Base-by-base conservation (phyloP, 2,329 filamentous ascomycete species). In the Pleomassaria siparia region DNA sequence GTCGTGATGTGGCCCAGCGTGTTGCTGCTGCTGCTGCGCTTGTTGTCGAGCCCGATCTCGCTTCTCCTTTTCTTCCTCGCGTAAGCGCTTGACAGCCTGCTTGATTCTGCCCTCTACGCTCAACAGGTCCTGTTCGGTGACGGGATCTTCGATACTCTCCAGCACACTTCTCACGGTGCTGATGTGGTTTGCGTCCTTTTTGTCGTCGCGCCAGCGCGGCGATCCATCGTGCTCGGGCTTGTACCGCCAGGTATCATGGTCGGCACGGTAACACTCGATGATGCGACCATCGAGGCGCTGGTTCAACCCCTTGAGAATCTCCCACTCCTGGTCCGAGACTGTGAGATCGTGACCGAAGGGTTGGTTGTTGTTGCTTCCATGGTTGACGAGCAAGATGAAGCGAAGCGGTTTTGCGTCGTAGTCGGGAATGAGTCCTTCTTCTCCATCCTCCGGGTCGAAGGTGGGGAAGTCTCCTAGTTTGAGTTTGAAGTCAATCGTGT, bases 401-500 rank as follows among this genome's bases (percentile, higher is more conserved):
- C 54, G 50, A n/a, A 76, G 74, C 0, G 92, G 92, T 24, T 88
- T 77, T 46, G 84, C 82, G 55, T 95, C 87, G 74, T 91, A 97
- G 72, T 97, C 91, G 40, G 80, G 66, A 58, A 78, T 80, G 28
- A 81, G 71, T 15, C 85, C 86, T 15, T 88, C 86, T 26, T 83
- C 81, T 37, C 82, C 81, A 59, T 94, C 67, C 29, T 86, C 82
- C 1, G 87, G 86, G 49, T 88, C 80, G n/a, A 87, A 76, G 0
- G 77, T 65, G 0, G 88, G 87, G 62, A 96, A 97, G 11, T 81
- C 78, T 44, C 72, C 75, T 35, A 99, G 80, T 43, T 82, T 82
- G 60, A 97, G 80, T 33, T 87, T 82, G 70, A 96, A 96, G 69
- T 99, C 94, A 58, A 99, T 84, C 0, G 91, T 95, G 74, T 99